Base-by-base conservation (phyloP, 2,329 filamentous ascomycete genomes). In the Monilinia aucupariae region DNA sequence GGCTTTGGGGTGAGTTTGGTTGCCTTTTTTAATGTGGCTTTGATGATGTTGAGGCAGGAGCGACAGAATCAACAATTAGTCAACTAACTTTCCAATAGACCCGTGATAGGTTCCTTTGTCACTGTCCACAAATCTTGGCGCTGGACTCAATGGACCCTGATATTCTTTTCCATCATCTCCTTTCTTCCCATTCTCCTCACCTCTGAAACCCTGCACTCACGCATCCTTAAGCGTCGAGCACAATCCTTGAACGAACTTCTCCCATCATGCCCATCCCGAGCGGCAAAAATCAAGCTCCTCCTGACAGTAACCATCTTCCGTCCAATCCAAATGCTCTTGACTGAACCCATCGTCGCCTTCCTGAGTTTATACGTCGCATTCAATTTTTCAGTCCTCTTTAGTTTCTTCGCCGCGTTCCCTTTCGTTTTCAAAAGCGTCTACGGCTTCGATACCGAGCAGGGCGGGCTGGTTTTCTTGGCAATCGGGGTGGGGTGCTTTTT, bases 121-220 rank as follows among this genome's bases (percentile, higher is more conserved):
- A 75, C 76, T 1, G 71, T 74, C 27, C 74, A 76, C 6, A 78
- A 78, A 60, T 75, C 74, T 37, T 84, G 81, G 81, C 76, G 80
- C 6, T 84, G 81, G 81, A 83, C 80, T 0, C 77, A 82, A 61
- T 83, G 77, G 74, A 79, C 78, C 0, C 67, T 82, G 43, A 72
- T 81, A 60, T 80, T 83, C 69, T 78, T 83, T 60, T 78, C 76
- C 37, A 72, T 76, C 3, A 74, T 78, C 10, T 78, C 78, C 54
- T 73, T 78, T 0, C 72, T 82, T 72, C 78, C 62, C 75, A 78
- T 15, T 74, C 76, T 53, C 72, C 80, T 48, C 63, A 77, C 48
- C 69, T 76, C 32, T 79, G 76, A 78, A 64, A 77, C 76, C 1
- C 75, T 76, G 43, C 67, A 71, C 66, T 59, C 74, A 70, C 53